These are phyloP conservation scores for Ophiostoma tasmaniense DNA, from an alignment of 2,329 filamentous ascomycete species.

Conservation along the genomic window DNA sequence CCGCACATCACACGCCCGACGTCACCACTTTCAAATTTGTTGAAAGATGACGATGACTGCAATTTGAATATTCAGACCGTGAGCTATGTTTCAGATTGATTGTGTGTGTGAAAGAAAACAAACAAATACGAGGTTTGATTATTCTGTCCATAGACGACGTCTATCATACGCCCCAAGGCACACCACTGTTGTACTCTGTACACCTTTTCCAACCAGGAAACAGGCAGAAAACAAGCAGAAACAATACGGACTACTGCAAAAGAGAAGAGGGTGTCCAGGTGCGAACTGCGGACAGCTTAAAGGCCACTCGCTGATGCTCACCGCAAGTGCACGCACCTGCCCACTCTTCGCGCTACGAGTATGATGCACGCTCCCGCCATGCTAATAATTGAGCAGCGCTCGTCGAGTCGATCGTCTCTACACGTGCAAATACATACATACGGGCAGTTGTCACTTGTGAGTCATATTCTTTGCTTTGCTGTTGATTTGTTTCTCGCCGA, in stretches of 20 bases:
- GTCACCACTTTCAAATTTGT: background rate
- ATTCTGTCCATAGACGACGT: background rate
- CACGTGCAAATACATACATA: background rate
- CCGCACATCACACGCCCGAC: background rate
- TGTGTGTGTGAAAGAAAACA: background rate
- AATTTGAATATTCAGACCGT: background rate
- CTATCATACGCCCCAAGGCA: background rate
- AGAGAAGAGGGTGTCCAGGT: background rate
- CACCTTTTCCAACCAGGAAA: background rate
- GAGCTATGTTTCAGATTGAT: background rate
- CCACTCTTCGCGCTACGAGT: background rate
- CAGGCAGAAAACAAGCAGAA: background rate
- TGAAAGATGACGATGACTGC: background rate
- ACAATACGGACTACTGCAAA: background rate
- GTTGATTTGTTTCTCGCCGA: background rate
- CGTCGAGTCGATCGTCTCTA: background rate
- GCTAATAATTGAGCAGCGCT: background rate
- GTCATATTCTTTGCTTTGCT: background rate
- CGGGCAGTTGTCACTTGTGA: background rate
- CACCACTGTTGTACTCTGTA: background rate
- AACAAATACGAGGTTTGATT: background rate
- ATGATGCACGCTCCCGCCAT: background rate
- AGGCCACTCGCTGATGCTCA: too few relatives aligned
- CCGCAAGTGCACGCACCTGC: conserved; percentile 1
- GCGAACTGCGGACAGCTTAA: background rate